A percentile compares a stretch with the other conserved stretches of the same genome.
Conservation (phyloP, 2,329 filamentous ascomycete species). For the Laburnicola sp. region DNA sequence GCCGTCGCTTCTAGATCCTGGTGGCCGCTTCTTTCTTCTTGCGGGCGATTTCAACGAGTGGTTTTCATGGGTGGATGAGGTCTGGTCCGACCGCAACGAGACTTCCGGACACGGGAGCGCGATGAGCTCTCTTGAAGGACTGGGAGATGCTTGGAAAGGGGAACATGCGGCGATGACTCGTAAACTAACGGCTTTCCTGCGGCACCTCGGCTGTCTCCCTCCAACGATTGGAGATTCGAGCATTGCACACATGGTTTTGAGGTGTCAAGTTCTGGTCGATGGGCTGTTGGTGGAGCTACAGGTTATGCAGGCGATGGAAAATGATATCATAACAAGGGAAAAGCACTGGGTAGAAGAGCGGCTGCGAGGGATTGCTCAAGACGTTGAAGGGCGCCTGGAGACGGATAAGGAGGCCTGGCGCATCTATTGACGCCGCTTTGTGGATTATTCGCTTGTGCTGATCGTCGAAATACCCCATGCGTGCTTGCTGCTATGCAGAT, state of each 20-base stretch:
- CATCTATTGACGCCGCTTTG: conserved; percentile 12
- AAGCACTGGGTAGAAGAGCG: conserved; percentile 43
- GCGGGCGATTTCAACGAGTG: conserved; percentile 39
- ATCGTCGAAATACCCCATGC: neutral
- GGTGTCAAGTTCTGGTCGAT: conserved; percentile 34
- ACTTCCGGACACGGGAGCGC: conserved; percentile 9
- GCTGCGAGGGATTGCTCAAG: conserved; percentile 32
- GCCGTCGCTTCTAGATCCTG: conserved; percentile 35
- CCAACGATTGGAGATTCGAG: conserved; percentile 37
- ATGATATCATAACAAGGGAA: conserved; percentile 35
- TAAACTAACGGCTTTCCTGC: conserved; percentile 37
- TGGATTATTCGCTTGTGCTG: neutral
- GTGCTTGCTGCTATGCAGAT: too few relatives aligned
- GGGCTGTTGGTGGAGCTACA: conserved; percentile 41
- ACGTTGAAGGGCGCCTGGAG: conserved; percentile 21
- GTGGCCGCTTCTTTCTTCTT: conserved; percentile 38
- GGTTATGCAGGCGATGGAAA: conserved; percentile 39
- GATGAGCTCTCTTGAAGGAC: conserved; percentile 30
- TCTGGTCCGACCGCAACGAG: conserved; percentile 27
- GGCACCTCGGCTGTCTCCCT: conserved; percentile 37
- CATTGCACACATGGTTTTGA: conserved; percentile 34
- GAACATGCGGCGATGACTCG: conserved; percentile 41
- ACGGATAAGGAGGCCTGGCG: conserved; percentile 30
- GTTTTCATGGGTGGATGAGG: conserved; percentile 33
- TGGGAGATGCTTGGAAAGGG: conserved; percentile 40